These are phyloP conservation scores for Ostreobium quekettii DNA, from an alignment of 139 green algal species.

Conservation along the genomic window DNA sequence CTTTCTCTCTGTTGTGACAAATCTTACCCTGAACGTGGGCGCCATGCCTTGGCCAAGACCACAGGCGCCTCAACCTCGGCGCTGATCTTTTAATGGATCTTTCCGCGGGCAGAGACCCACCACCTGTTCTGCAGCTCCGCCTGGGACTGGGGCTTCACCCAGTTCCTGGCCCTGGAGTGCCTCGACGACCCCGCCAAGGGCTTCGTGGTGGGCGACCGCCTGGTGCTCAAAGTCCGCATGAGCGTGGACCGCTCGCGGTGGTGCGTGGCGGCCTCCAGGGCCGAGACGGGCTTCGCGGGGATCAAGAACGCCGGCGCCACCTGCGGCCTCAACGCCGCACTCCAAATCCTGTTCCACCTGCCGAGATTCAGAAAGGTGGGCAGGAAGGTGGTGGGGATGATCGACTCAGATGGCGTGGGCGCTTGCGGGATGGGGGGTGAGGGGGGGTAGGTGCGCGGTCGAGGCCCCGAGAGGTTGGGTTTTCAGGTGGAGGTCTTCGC, in stretches of 20 bases:
- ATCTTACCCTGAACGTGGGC: too few species aligned
- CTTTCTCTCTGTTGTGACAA: too few species aligned
- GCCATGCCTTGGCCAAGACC: too few species aligned
- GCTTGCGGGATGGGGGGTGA: too few species aligned
- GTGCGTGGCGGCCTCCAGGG: conserved; percentile 34
- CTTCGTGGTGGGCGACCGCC: conserved; percentile 51
- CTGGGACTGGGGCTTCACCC: conserved; percentile 85
- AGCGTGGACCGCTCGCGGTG: conserved; percentile 24
- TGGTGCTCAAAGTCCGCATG: conserved; percentile 36
- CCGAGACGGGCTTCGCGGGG: conserved; percentile 82
- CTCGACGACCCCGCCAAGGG: conserved; percentile 42
- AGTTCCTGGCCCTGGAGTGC: conserved; percentile 58
- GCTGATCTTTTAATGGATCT: not conserved
- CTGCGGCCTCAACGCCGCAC: conserved; percentile 98
- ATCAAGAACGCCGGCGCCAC: conserved; percentile 96
- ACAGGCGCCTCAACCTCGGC: too few species aligned
- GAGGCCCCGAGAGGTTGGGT: too few species aligned
- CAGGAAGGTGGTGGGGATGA: too few species aligned
- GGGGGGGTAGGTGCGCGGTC: too few species aligned
- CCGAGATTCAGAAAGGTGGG: conserved; percentile 77
- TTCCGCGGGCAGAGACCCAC: conserved; percentile 33
- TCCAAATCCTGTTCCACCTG: conserved; percentile 95
- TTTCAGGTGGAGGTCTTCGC: too few species aligned
- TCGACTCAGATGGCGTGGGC: too few species aligned
- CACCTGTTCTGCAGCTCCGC: conserved; percentile 58